Evolutionary conservation across 208 protist genomes (phyloP), one percentile per base, ranked within the genome.

Genomic region (Giardia muris): DNA sequence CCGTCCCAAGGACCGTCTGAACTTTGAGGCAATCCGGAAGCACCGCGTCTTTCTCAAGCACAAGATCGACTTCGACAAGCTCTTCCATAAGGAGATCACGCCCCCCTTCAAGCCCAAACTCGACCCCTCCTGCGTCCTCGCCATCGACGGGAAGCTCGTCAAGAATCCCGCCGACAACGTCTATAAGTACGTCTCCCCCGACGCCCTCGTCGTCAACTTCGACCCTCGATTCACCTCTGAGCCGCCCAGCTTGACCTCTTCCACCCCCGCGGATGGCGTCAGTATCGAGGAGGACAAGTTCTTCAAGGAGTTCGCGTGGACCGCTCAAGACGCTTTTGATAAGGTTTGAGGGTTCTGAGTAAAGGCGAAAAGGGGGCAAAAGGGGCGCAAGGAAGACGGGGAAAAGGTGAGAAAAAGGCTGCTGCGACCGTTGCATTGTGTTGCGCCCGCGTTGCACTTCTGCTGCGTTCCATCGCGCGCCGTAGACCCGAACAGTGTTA

Each of bases 1-100:
- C 2, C 1, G 90, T 1, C 92, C 92, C 2, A 86, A 93, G 46
- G 90, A 93, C 39, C 1, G 92, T 2, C 87, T 43, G 1, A 2
- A 2, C 1, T 46, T 93, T 4, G 46, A 92, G 0, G 90, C 87
- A 46, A 45, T 93, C 30, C 1, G 43, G 4, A 92, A 67, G 30
- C 67, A 92, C 90, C 2, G 0, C 2, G 44, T 93, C 87, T 93
- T 93, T 39, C 1, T 47, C 10, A 86, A 2, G 45, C 46, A 89
- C 45, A 92, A 92, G 42, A 87, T 93, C 2, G 67, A 92, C 46
- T 93, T 46, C 47, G 92, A 67, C 1, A 87, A 90, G 86, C 2
- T 93, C 19, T 46, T 4, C 44, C 0, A 10, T 0, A 87, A 46
- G 10, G 47, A 93, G 90, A 2, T 90, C 3, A 2, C 46, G 0